Evolutionary conservation across 2,329 filamentous ascomycete species (phyloP).

Genomic region (Bipolaris victoriae): DNA sequence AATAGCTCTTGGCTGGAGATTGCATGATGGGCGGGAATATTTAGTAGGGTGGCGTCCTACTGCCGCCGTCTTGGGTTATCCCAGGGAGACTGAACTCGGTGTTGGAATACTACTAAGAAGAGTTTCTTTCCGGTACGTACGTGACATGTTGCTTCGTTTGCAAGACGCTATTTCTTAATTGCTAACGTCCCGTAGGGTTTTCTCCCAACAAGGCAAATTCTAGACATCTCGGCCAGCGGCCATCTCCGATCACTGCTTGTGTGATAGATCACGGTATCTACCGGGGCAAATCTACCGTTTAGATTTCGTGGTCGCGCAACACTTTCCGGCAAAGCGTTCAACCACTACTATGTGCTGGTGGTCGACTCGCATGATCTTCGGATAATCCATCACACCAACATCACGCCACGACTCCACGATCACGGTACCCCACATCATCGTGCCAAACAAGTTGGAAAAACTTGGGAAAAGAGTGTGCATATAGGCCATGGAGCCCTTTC

Average conservation of each 20-base stretch:
- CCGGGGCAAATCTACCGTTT: conserved; percentile 2
- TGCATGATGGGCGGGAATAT: conserved; percentile 13
- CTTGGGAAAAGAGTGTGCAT: conserved; percentile 6
- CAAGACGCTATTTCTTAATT: neutral
- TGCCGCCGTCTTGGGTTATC: neutral
- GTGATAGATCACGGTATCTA: conserved; percentile 1
- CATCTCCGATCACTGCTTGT: neutral
- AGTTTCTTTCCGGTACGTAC: neutral
- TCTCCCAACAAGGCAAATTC: neutral
- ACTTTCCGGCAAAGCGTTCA: conserved; percentile 28
- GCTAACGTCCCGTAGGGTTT: neutral
- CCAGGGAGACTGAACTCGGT: neutral
- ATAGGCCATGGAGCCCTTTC: conserved; percentile 31
- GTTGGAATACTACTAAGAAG: neutral
- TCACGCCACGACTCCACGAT: conserved; percentile 40
- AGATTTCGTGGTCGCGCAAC: conserved; percentile 17
- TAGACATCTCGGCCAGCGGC: neutral
- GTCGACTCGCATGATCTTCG: conserved; percentile 30
- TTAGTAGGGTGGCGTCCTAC: conserved; percentile 3
- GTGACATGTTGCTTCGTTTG: neutral
- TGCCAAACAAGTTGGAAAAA: neutral
- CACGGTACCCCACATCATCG: conserved; percentile 23
- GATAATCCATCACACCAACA: conserved; percentile 37
- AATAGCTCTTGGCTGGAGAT: conserved; percentile 20
- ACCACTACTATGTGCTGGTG: conserved; percentile 22